Base-by-base conservation (phyloP, 805 yeast species). In the Cyberlindnera nakhonratchasimensis region DNA sequence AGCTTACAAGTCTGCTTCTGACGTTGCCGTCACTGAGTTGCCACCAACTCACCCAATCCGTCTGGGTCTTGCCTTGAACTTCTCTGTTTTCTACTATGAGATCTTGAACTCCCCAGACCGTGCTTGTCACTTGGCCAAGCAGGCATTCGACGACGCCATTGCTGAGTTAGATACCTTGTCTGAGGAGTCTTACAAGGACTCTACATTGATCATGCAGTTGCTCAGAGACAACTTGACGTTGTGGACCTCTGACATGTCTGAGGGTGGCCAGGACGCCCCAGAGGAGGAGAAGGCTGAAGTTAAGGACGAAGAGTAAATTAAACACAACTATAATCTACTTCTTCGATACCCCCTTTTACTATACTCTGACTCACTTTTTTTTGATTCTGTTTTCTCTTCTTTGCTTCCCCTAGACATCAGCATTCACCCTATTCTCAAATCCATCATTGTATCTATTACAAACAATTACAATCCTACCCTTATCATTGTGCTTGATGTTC, bases 41-140 rank as follows among this genome's bases (percentile, higher is more conserved):
- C 95, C 97, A 48, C 97, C 99, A 68, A 93, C 99, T 52, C 98
- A 91, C 67, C 99, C 98, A 67, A 89, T 93, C 69, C 83, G 99
- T 72, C 78, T 91, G 65, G 99, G 99, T 59, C 80, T 91, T 69
- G 99, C 99, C 50, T 81, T 91, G 69, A 91, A 91, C 74, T 91
- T 93, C 76, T 88, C 96, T 42, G 99, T 91, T 48, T 91, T 91
- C 74, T 93, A 91, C 80, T 91, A 91, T 66, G 99, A 91, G 76
- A 95, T 93, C 64, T 85, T 90, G 71, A 90, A 91, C 72, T 86
- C 96, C 46, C 98, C 99, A 60, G 97, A 91, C 68, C 87, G 95
- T 70, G 99, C 99, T 58, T 91, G 99, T 70, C 96, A 90, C 68
- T 80, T 91, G 68, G 99, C 99, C 62, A 93, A 91, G 72, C 96